phyloP scores from a whole-genome alignment of 306 rosid genomes.

The Lupinus albus region DNA sequence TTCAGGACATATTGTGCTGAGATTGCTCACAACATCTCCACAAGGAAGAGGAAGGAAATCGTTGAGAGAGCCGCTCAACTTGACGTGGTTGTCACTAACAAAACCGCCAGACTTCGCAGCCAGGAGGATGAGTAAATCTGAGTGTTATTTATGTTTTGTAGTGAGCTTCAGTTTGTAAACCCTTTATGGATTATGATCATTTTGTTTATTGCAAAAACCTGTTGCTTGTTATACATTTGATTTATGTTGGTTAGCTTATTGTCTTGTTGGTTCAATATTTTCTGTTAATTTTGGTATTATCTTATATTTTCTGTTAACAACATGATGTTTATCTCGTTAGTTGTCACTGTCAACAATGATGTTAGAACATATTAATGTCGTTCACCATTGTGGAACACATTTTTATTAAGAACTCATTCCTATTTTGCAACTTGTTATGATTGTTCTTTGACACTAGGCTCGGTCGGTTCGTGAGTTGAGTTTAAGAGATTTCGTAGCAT shows the following conservation, averaged over 20 bases:
- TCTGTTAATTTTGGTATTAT: neutral
- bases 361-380: too few relatives aligned
- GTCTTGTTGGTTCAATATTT: neutral
- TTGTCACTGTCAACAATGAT: too few relatives aligned
- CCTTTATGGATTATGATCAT: slow-evolving; percentile 7
- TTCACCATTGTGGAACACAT: too few relatives aligned
- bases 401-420: too few relatives aligned
- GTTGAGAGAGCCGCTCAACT: slow-evolving; percentile 87
- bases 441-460: too few relatives aligned
- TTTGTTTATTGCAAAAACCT: neutral
- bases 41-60: slow-evolving; percentile 76
- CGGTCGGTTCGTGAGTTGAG: too few relatives aligned
- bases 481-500: too few relatives aligned
- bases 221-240: slow-evolving; percentile 29
- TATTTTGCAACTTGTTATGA: too few relatives aligned
- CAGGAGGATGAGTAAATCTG: slow-evolving; percentile 75
- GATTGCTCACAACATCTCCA: slow-evolving; percentile 80
- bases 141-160: slow-evolving; percentile 37
- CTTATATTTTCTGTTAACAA: too few relatives aligned
- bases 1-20: slow-evolving; percentile 83
- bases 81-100: slow-evolving; percentile 85
- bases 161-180: slow-evolving; percentile 1
- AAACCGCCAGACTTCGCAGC: slow-evolving; percentile 80
- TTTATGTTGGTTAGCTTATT: neutral
- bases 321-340: too few relatives aligned